A percentile compares a stretch with the other conserved stretches of the same genome.
phyloP scores from a whole-genome alignment of 1,139 yeast species.

The Geotrichum carabidarum region DNA sequence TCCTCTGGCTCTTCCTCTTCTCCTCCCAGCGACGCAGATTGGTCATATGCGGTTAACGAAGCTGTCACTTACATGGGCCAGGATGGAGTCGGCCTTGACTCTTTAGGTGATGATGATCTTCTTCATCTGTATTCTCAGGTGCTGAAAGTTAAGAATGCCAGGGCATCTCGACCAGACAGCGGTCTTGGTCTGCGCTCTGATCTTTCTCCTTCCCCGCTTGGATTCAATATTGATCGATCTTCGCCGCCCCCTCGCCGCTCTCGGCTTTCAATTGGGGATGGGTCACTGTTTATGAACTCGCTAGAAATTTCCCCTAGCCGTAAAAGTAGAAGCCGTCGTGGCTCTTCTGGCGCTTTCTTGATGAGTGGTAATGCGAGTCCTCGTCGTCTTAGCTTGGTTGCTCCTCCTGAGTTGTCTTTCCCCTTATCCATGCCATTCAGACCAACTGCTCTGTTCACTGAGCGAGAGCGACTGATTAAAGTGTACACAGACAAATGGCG shows the following conservation, averaged over 20 bases:
- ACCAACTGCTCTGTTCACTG: constrained; percentile 2
- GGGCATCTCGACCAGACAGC: constrained; percentile 11
- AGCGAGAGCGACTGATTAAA: constrained; percentile 21
- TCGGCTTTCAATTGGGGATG: constrained; percentile 8
- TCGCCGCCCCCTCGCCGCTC: constrained; percentile 10
- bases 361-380: constrained; percentile 1
- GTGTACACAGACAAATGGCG: constrained; percentile 22
- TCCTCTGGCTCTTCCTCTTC: neutral
- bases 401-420: neutral
- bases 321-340: neutral
- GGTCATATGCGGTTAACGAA: constrained; percentile 24
- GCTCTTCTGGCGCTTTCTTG: constrained; percentile 4
- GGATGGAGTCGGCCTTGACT: constrained; percentile 19
- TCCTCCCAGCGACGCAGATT: constrained; percentile 17
- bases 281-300: neutral
- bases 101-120: constrained; percentile 24
- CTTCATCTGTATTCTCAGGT: constrained; percentile 25
- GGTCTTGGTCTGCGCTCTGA: constrained; percentile 1
- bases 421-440: neutral
- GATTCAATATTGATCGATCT: neutral
- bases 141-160: constrained; percentile 18
- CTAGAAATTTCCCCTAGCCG: neutral
- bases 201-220: constrained; percentile 6
- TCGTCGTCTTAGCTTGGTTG: neutral
- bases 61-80: constrained; percentile 20